A percentile compares a stretch with the other conserved stretches of the same genome.
These are phyloP conservation scores for Asterella californica DNA, from an alignment of 225 moss, liverwort and hornwort species.

Conservation along the genomic window DNA sequence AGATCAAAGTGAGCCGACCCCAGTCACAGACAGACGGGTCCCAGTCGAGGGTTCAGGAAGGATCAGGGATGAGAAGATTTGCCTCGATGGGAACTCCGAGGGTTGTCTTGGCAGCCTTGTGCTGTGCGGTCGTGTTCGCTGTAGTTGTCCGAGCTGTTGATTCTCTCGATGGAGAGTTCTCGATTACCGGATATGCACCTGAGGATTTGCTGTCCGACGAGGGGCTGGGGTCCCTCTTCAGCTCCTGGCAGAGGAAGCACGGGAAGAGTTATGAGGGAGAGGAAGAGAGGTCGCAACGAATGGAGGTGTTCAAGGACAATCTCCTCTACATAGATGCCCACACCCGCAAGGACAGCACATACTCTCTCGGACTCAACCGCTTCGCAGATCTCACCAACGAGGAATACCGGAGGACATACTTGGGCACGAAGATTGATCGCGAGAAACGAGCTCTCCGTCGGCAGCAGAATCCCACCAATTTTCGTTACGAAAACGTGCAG, in stretches of 20 bases:
- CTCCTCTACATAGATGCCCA: slow-evolving; percentile 50
- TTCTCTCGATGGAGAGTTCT: slow-evolving; percentile 8
- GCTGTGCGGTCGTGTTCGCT: background rate
- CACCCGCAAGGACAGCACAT: slow-evolving; percentile 28
- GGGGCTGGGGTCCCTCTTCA: slow-evolving; percentile 33
- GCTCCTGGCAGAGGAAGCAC: slow-evolving; percentile 37
- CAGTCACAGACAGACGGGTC: background rate
- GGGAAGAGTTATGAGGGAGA: slow-evolving; percentile 22
- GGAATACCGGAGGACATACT: slow-evolving; percentile 47
- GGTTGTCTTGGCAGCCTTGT: background rate
- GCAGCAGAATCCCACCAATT: slow-evolving; percentile 18
- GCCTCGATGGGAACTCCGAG: background rate
- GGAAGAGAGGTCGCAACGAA: slow-evolving; percentile 28
- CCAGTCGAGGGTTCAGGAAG: background rate
- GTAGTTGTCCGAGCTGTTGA: background rate
- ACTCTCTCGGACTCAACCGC: slow-evolving; percentile 57
- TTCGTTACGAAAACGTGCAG: slow-evolving; percentile 36
- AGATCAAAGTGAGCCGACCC: background rate
- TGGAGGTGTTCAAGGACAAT: slow-evolving; percentile 46
- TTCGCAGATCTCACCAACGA: slow-evolving; percentile 64
- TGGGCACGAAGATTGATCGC: slow-evolving; percentile 44
- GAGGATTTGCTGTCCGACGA: slow-evolving; percentile 42
- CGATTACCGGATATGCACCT: slow-evolving; percentile 25
- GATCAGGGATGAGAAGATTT: background rate
- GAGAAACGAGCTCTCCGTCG: slow-evolving; percentile 1